These are phyloP conservation scores for Rubia yunnanensis DNA, from an alignment of 257 asterid genomes.

Conservation along the genomic window DNA sequence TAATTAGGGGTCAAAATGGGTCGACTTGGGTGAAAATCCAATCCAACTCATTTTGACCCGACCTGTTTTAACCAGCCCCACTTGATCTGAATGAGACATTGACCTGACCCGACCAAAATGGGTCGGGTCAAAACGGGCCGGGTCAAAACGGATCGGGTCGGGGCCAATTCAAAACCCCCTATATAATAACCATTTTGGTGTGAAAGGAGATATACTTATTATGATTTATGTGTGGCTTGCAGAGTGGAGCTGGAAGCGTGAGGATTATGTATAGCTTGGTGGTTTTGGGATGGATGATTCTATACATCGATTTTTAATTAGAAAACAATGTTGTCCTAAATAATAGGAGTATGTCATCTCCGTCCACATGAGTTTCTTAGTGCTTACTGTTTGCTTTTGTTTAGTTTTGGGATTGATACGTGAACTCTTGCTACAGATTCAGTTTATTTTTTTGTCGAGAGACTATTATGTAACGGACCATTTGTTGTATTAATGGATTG, in stretches of 20 bases:
- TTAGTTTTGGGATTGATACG: conserved; percentile 14
- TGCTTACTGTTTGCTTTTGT: conserved; percentile 12
- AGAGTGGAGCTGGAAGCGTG: conserved; percentile 56
- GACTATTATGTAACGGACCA: conserved; percentile 24
- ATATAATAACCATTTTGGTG: not conserved
- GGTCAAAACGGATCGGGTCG: too few species aligned
- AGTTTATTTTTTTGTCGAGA: conserved; percentile 52
- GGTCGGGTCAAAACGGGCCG: too few species aligned
- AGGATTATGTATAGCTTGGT: conserved; percentile 30
- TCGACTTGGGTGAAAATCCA: too few species aligned
- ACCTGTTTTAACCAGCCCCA: too few species aligned
- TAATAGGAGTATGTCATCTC: not conserved
- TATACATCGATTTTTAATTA: conserved; percentile 26
- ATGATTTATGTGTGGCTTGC: conserved; percentile 14
- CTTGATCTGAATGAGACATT: too few species aligned
- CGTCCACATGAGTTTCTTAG: not conserved
- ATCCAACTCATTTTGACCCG: too few species aligned
- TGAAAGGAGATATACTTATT: not conserved
- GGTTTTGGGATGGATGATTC: conserved; percentile 37
- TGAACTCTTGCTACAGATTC: conserved; percentile 34
- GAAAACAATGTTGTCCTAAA: not conserved
- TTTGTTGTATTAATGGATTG: conserved; percentile 18
- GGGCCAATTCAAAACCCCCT: too few species aligned
- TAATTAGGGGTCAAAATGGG: too few species aligned
- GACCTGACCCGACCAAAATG: too few species aligned